These are phyloP conservation scores for Leavenworthia alabamica DNA, from an alignment of 345 rosid genomes.

Conservation along the genomic window DNA sequence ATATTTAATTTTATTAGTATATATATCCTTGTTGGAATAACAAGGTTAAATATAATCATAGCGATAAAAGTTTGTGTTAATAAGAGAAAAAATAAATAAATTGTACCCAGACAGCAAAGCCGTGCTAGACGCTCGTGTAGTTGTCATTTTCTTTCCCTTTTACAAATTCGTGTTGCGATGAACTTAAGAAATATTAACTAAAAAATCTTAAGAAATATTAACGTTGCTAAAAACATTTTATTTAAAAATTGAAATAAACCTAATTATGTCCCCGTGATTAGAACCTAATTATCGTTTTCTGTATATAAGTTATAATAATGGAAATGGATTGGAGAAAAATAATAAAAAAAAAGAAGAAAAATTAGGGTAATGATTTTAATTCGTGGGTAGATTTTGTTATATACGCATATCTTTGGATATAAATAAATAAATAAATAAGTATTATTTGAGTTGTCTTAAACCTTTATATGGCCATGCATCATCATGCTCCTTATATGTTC, in stretches of 20 bases:
- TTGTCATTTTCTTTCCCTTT: slow-evolving; percentile 11
- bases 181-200: not conserved
- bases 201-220: not conserved
- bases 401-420: slow-evolving; percentile 10
- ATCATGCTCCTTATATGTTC: slow-evolving; percentile 26
- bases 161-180: slow-evolving; percentile 1
- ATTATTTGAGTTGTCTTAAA: slow-evolving; percentile 22
- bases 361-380: slow-evolving; percentile 29
- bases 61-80: not conserved
- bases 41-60: not conserved
- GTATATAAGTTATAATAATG: slow-evolving; percentile 18
- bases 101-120: slow-evolving; percentile 18
- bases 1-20: not conserved
- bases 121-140: slow-evolving; percentile 29
- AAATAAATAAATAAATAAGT: not conserved
- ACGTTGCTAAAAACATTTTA: not conserved
- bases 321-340: not conserved
- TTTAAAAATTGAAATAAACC: not conserved
- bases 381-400: slow-evolving; percentile 28
- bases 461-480: slow-evolving; percentile 33
- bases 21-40: not conserved
- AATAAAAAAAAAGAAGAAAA: not conserved
- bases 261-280: slow-evolving; percentile 2
- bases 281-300: not conserved
- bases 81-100: not conserved